These are phyloP conservation scores for Anisodus acutangulus DNA, from an alignment of 257 asterid genomes.

Conservation along the genomic window DNA sequence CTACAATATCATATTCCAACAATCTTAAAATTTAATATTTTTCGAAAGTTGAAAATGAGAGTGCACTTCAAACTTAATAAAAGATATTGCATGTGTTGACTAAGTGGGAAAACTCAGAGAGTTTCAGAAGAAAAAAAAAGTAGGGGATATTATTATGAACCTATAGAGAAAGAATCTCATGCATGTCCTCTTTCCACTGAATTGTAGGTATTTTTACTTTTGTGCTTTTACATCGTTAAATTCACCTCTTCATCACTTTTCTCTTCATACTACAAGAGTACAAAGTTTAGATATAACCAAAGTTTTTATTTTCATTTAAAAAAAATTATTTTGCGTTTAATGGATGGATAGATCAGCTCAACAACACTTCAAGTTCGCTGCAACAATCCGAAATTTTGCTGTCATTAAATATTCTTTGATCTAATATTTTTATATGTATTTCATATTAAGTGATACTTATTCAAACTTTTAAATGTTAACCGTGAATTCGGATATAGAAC, in stretches of 20 bases:
- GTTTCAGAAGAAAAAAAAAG: constrained; percentile 33
- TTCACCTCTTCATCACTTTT: neutral
- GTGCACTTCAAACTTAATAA: neutral
- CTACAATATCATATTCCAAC: neutral
- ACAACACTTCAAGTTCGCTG: constrained; percentile 55
- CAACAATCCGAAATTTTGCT: constrained; percentile 52
- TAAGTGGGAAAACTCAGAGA: constrained; percentile 38
- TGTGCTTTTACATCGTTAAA: neutral
- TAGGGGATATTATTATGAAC: constrained; percentile 37
- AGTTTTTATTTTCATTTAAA: neutral
- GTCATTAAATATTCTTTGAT: constrained; percentile 1
- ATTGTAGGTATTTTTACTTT: constrained; percentile 34
- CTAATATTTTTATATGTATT: neutral
- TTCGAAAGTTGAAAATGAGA: neutral
- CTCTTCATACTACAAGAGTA: neutral
- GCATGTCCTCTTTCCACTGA: constrained; percentile 44
- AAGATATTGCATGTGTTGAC: constrained; percentile 45
- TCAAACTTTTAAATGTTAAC: too few relatives aligned
- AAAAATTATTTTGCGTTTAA: neutral
- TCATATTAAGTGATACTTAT: neutral
- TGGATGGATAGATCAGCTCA: constrained; percentile 57
- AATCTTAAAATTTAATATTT: neutral
- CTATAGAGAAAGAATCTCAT: constrained; percentile 33
- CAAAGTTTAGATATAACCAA: neutral
- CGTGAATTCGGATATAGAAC: too few relatives aligned